Percentiles rank a stretch among this genome's conserved stretches.
These are phyloP conservation scores for Mycotypha africana DNA, from an alignment of 371 early-diverging fungal species.

Conservation along the genomic window DNA sequence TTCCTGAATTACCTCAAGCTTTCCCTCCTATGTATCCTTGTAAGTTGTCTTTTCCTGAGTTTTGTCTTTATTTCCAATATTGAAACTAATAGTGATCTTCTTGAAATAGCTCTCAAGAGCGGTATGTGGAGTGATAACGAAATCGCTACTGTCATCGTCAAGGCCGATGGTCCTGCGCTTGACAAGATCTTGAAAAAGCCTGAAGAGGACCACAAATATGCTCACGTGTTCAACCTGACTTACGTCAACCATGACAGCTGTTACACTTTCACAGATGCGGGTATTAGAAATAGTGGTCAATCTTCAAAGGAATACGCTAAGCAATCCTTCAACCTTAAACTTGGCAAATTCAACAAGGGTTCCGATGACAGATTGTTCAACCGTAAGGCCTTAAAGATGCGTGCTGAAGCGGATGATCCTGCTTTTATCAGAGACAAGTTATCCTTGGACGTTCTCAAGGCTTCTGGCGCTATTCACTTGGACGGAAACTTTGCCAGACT, in stretches of 20 bases:
- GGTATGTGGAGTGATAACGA: slow-evolving; percentile 26
- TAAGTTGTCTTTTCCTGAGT: no score
- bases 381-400: slow-evolving; percentile 44
- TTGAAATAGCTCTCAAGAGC: slow-evolving; percentile 22
- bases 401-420: slow-evolving; percentile 49
- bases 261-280: slow-evolving; percentile 33
- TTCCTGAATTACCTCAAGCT: slow-evolving; percentile 48
- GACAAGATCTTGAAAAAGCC: slow-evolving; percentile 24
- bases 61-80: no score
- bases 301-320: slow-evolving; percentile 47
- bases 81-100: no score
- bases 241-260: slow-evolving; percentile 42
- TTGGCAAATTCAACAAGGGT: slow-evolving; percentile 29
- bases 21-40: slow-evolving; percentile 35
- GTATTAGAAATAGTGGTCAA: slow-evolving; percentile 45
- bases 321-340: slow-evolving; percentile 46
- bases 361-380: slow-evolving; percentile 23
- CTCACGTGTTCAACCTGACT: slow-evolving; percentile 30
- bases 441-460: slow-evolving; percentile 39
- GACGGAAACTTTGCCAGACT: slow-evolving; percentile 50
- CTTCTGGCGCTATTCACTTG: slow-evolving; percentile 48
- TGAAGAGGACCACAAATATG: slow-evolving; percentile 19
- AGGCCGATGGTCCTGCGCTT: slow-evolving; percentile 26
- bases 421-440: slow-evolving; percentile 44
- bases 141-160: slow-evolving; percentile 41